These are phyloP conservation scores for Cornus controversa DNA, from an alignment of 148 eudicot genomes.

Conservation along the genomic window DNA sequence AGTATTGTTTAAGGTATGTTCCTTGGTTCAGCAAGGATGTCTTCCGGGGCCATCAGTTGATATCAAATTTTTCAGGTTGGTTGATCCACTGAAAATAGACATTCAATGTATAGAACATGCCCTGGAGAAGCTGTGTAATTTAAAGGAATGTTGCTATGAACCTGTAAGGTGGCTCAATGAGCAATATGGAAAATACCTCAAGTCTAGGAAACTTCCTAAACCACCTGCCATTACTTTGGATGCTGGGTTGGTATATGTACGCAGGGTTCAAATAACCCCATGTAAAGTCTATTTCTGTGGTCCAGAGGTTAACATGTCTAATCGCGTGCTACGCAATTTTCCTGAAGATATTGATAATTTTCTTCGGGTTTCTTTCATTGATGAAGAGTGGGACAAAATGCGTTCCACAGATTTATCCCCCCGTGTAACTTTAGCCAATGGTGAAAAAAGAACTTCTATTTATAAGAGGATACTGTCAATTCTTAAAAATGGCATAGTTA, in stretches of 20 bases:
- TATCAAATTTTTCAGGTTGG: conserved; percentile 44
- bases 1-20: conserved; percentile 54
- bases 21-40: conserved; percentile 67
- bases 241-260: conserved; percentile 59
- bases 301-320: conserved; percentile 76
- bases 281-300: conserved; percentile 67
- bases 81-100: conserved; percentile 43
- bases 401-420: conserved; percentile 62
- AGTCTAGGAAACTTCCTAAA: conserved; percentile 34
- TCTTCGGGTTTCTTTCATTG: conserved; percentile 72
- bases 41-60: conserved; percentile 62
- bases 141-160: conserved; percentile 72
- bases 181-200: conserved; percentile 35
- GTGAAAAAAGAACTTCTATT: conserved; percentile 34
- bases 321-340: conserved; percentile 57
- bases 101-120: conserved; percentile 45
- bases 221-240: conserved; percentile 53
- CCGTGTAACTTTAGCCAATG: conserved; percentile 26
- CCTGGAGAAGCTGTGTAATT: conserved; percentile 49
- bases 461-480: conserved; percentile 51
- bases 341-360: conserved; percentile 53
- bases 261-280: conserved; percentile 70
- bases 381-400: conserved; percentile 58
- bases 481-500: conserved; percentile 49
- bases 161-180: conserved; percentile 56